phyloP scores from a whole-genome alignment of 129 eudicot species.

The sunflower (Helianthus annuus) region DNA sequence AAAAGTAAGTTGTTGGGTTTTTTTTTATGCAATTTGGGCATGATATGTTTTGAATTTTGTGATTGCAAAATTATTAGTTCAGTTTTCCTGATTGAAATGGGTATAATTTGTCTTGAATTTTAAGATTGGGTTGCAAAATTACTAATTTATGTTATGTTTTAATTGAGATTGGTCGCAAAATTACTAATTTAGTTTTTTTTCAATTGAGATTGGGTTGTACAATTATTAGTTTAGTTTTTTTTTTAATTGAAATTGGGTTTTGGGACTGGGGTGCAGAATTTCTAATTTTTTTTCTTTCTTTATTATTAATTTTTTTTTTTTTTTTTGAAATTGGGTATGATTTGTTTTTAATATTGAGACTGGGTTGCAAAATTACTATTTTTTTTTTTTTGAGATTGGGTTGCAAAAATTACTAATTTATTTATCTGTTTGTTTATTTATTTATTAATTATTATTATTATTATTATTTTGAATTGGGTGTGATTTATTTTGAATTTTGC shows the following conservation, averaged over 20 bases:
- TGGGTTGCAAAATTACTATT: neutral
- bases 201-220: conserved; percentile 28
- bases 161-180: neutral
- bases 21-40: no score
- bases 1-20: conserved; percentile 50
- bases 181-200: neutral
- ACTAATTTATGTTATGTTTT: neutral
- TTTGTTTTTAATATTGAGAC: neutral
- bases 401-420: neutral
- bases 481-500: conserved; percentile 15
- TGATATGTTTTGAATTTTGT: no score
- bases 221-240: neutral
- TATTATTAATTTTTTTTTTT: no score
- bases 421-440: neutral
- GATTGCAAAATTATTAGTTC: neutral
- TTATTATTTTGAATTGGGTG: neutral
- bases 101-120: no score
- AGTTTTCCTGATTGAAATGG: neutral
- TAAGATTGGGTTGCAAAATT: neutral
- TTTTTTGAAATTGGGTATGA: no score
- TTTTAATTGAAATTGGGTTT: no score
- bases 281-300: no score
- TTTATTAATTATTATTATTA: neutral
- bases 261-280: no score
- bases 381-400: neutral